Evolutionary conservation across 352 stramenopile species (phyloP).

Genomic region (Phytopythium helicoides): DNA sequence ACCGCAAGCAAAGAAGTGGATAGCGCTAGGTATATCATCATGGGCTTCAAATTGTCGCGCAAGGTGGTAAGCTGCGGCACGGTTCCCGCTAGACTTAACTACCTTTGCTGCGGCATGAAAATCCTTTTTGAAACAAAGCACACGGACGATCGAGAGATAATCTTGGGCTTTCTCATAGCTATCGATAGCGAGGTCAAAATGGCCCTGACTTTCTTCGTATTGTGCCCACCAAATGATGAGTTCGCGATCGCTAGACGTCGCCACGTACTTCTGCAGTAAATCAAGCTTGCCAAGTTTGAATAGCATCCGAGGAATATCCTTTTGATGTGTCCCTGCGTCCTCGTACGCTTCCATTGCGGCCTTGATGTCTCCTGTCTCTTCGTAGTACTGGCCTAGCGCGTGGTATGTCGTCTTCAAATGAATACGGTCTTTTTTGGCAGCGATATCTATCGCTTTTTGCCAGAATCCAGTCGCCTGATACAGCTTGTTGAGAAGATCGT

Average conservation of each 20-base stretch:
- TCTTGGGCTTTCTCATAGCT: slow-evolving; percentile 90
- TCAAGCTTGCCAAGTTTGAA: slow-evolving; percentile 87
- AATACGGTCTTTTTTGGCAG: slow-evolving; percentile 88
- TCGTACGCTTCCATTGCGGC: slow-evolving; percentile 93
- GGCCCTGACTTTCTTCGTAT: slow-evolving; percentile 89
- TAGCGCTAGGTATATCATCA: slow-evolving; percentile 83
- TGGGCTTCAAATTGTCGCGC: slow-evolving; percentile 84
- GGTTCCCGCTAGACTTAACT: slow-evolving; percentile 74
- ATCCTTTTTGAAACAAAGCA: slow-evolving; percentile 90
- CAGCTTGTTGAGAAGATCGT: slow-evolving; percentile 91
- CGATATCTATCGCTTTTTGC: slow-evolving; percentile 89
- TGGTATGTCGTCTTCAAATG: slow-evolving; percentile 92
- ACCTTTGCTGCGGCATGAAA: slow-evolving; percentile 84
- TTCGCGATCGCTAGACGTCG: slow-evolving; percentile 80
- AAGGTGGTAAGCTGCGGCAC: slow-evolving; percentile 81
- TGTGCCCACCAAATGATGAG: slow-evolving; percentile 93
- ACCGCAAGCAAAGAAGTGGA: slow-evolving; percentile 89
- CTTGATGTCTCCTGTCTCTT: slow-evolving; percentile 84
- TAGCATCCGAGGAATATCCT: slow-evolving; percentile 94
- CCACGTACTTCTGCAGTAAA: slow-evolving; percentile 90
- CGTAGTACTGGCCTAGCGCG: slow-evolving; percentile 87
- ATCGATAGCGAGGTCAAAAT: slow-evolving; percentile 85
- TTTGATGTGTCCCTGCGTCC: slow-evolving; percentile 82
- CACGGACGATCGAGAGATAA: slow-evolving; percentile 88
- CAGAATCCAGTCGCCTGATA: slow-evolving; percentile 91